A percentile compares a stretch with the other conserved stretches of the same genome.
Evolutionary conservation across 1,284 basidiomycete genomes (phyloP).

Genomic region (Ceratobasidium sp.): DNA sequence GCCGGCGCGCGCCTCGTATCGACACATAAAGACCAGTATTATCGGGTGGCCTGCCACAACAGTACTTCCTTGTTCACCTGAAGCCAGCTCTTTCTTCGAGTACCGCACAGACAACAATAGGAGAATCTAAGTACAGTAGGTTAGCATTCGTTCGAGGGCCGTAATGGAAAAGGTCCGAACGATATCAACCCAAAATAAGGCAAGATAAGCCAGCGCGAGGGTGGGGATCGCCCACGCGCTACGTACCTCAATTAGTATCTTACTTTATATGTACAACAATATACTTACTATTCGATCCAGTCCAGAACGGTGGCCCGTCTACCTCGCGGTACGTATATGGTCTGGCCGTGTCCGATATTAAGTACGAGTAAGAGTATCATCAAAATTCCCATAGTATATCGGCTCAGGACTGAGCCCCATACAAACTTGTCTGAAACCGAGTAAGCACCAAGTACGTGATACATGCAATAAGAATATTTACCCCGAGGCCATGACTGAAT

Average conservation of each 20-base stretch:
- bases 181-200: conserved; percentile 4
- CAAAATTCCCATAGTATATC: background rate
- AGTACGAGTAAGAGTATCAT: background rate
- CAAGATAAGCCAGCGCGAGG: background rate
- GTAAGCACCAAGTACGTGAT: too few species aligned
- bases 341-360: conserved; percentile 28
- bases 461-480: background rate
- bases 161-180: background rate
- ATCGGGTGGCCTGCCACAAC: too few species aligned
- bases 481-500: conserved; percentile 37
- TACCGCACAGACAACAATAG: too few species aligned
- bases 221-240: background rate
- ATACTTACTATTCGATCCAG: conserved; percentile 14
- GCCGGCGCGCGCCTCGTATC: too few species aligned
- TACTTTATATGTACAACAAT: too few species aligned
- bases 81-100: too few species aligned
- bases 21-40: too few species aligned
- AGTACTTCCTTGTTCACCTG: too few species aligned
- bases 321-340: background rate
- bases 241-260: too few species aligned
- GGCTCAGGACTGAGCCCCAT: conserved; percentile 14
- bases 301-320: background rate
- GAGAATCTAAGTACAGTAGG: too few species aligned
- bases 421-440: conserved; percentile 3
- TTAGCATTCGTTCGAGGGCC: too few species aligned